phyloP scores from a whole-genome alignment of 2,329 filamentous ascomycete genomes.

The Fusarium sp. region DNA sequence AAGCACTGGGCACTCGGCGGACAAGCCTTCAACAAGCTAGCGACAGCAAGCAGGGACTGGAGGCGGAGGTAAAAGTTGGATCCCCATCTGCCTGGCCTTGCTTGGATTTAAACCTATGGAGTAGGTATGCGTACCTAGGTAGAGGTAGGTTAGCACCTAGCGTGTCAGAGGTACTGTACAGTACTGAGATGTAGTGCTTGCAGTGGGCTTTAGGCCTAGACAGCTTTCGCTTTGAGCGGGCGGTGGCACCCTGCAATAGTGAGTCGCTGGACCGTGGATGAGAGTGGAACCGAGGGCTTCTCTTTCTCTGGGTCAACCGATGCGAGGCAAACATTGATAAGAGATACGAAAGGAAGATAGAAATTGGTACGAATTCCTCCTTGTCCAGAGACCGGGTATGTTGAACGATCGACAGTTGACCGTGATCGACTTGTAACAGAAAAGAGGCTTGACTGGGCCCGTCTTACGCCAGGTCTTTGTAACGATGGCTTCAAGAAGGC shows the following conservation, averaged over 20 bases:
- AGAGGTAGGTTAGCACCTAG: background rate
- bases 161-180: conserved; percentile 26
- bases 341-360: conserved; percentile 19
- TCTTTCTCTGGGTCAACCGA: conserved; percentile 46
- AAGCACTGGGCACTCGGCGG: conserved; percentile 39
- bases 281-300: conserved; percentile 43
- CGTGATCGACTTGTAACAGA: background rate
- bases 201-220: conserved; percentile 25
- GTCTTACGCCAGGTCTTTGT: conserved; percentile 16
- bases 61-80: conserved; percentile 38
- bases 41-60: conserved; percentile 42
- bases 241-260: conserved; percentile 27
- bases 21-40: conserved; percentile 41
- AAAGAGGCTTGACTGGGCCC: conserved; percentile 20
- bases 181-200: conserved; percentile 22
- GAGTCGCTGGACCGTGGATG: conserved; percentile 26
- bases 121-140: conserved; percentile 11
- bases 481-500: conserved; percentile 18
- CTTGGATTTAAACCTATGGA: conserved; percentile 12
- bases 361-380: conserved; percentile 2
- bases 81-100: conserved; percentile 32
- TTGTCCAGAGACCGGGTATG: conserved; percentile 3
- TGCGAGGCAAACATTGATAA: conserved; percentile 45
- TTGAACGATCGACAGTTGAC: conserved; percentile 23
- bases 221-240: conserved; percentile 9